Base-by-base conservation (phyloP, 2,329 filamentous ascomycete genomes). In the Phaeophleospora eucalypticola region DNA sequence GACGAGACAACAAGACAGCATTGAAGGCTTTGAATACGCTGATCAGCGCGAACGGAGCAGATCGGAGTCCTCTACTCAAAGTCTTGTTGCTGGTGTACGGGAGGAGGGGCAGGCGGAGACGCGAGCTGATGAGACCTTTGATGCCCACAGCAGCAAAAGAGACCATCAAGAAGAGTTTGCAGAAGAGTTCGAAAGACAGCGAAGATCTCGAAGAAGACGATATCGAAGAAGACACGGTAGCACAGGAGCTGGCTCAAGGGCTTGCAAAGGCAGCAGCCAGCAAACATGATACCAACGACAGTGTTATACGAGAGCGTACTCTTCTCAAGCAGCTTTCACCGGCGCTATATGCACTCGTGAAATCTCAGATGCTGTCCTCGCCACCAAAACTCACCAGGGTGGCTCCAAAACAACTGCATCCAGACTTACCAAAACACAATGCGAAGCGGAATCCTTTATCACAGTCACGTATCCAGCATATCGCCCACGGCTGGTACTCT, bases 31-130 rank as follows among this genome's bases (percentile, higher is more conserved):
- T 80, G 6, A 71, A 69, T 2, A 52, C 70, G 24, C 63, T 81
- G 15, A 57, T 56, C 33, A 70, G 75, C 39, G 81, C 80, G 16
- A 83, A 82, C 56, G 66, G 75, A 48, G 81, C 80, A 49, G 76
- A 81, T 43, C 54, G 65, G 12, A 63, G 63, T 12, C 70, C 73
- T 12, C 62, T 84, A 15, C 66, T 75, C 36, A 77, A 73, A 45
- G 68, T 82, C 9, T 64, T 84, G 16, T 64, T 71, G 24, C 63
- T 74, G 48, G 71, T 80, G 12, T 84, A 83, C 57, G 81, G 79
- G 12, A 74, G 81, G 42, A 69, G 67, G 24, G 81, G 81, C 7
- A 71, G 65, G 52, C 68, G 77, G 24, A 71, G 77, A 55, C 68
- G 74, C 48, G 64, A 74, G 8, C 60, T 83, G 24, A 44, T 80